These are phyloP conservation scores for Kazachstania martiniae DNA, from an alignment of 805 yeast species.

Conservation along the genomic window DNA sequence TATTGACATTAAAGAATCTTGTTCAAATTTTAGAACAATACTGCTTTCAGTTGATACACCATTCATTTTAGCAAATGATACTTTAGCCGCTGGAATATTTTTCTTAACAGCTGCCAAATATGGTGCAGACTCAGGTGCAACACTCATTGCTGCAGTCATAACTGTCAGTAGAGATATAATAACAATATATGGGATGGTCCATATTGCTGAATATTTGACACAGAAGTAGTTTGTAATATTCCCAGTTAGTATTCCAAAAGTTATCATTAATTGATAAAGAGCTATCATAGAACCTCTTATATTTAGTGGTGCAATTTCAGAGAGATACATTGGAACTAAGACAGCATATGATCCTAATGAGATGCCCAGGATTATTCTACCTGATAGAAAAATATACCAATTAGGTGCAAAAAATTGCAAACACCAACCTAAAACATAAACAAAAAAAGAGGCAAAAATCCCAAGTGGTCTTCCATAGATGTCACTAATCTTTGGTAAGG, in stretches of 20 bases:
- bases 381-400: slow-evolving; percentile 57
- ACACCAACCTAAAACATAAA: slow-evolving; percentile 48
- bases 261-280: slow-evolving; percentile 52
- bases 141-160: slow-evolving; percentile 43
- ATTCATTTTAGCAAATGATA: slow-evolving; percentile 43
- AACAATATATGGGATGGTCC: slow-evolving; percentile 45
- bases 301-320: slow-evolving; percentile 55
- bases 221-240: slow-evolving; percentile 53
- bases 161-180: slow-evolving; percentile 34
- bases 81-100: slow-evolving; percentile 40
- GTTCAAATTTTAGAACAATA: slow-evolving; percentile 38
- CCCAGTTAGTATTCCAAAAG: slow-evolving; percentile 58
- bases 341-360: slow-evolving; percentile 70
- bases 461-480: slow-evolving; percentile 51
- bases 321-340: slow-evolving; percentile 57
- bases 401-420: slow-evolving; percentile 44
- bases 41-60: slow-evolving; percentile 36
- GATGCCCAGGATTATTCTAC: slow-evolving; percentile 59
- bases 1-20: slow-evolving; percentile 15
- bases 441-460: slow-evolving; percentile 40
- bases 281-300: slow-evolving; percentile 61
- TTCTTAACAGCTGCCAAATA: slow-evolving; percentile 39
- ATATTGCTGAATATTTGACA: slow-evolving; percentile 29
- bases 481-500: slow-evolving; percentile 50
- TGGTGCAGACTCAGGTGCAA: slow-evolving; percentile 62